A percentile compares a stretch with the other conserved stretches of the same genome.
phyloP scores from a whole-genome alignment of 176 grass and related monocot species.

The Puya raimondii region DNA sequence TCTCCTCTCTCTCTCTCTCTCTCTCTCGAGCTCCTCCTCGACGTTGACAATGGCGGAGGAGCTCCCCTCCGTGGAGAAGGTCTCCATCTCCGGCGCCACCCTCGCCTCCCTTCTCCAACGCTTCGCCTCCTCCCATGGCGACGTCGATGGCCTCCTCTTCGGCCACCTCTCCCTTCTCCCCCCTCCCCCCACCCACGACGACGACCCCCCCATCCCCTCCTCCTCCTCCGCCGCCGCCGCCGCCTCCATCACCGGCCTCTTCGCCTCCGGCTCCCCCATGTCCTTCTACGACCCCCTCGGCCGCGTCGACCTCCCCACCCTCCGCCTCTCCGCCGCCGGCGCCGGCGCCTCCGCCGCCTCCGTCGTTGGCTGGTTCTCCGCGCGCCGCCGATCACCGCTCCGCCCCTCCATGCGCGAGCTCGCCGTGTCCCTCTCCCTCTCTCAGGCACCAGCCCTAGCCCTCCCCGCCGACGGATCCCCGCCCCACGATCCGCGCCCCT shows the following conservation, averaged over 20 bases:
- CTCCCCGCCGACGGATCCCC: slow-evolving; percentile 22
- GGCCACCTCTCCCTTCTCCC: slow-evolving; percentile 28
- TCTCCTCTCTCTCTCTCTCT: slow-evolving; percentile 23
- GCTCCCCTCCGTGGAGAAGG: slow-evolving; percentile 18
- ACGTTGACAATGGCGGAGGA: slow-evolving; percentile 15
- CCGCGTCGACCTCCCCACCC: slow-evolving; percentile 10
- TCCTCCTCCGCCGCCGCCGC: slow-evolving; percentile 7
- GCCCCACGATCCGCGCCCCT: slow-evolving; percentile 20
- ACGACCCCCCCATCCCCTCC: slow-evolving; percentile 19
- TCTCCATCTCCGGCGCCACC: slow-evolving; percentile 54
- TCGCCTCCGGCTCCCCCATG: slow-evolving; percentile 26
- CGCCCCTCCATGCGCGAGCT: slow-evolving; percentile 54
- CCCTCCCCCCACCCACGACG: slow-evolving; percentile 25
- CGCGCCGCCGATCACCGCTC: slow-evolving; percentile 39
- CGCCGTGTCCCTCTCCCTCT: slow-evolving; percentile 31
- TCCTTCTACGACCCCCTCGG: slow-evolving; percentile 39
- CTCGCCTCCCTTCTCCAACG: slow-evolving; percentile 55
- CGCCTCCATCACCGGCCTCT: slow-evolving; percentile 38
- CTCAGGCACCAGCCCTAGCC: slow-evolving; percentile 13
- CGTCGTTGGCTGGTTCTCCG: slow-evolving; percentile 57
- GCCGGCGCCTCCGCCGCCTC: background rate
- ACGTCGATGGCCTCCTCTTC: slow-evolving; percentile 53
- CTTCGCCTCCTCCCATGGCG: slow-evolving; percentile 29
- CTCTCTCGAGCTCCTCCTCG: background rate
- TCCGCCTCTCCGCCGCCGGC: background rate